Evolutionary conservation across 31 red algal species (phyloP).

Genomic region (Asparagopsis taxiformis): DNA sequence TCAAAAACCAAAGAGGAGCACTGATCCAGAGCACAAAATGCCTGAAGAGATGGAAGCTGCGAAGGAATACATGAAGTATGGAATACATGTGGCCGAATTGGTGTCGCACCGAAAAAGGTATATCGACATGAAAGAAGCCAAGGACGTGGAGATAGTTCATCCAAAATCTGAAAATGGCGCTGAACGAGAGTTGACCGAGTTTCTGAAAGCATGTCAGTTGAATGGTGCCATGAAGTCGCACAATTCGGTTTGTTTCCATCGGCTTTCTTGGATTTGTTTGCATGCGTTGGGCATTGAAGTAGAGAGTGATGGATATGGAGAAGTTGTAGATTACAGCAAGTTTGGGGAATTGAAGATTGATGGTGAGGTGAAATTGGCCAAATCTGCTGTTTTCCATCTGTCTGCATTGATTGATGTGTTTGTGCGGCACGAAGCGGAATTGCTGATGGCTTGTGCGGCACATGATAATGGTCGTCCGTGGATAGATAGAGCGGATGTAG

Average conservation of each 20-base stretch:
- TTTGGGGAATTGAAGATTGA: constrained; percentile 1
- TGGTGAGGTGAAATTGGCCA: not conserved
- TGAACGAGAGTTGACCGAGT: not conserved
- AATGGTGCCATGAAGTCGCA: not conserved
- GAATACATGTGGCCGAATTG: no score
- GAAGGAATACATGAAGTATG: no score
- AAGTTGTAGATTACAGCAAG: constrained; percentile 22
- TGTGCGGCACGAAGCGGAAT: constrained; percentile 34
- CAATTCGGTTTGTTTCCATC: constrained; percentile 36
- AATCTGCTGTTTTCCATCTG: not conserved
- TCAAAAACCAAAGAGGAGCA: no score
- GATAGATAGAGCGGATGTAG: constrained; percentile 39
- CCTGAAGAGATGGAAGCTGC: no score
- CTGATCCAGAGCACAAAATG: no score
- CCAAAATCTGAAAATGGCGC: not conserved
- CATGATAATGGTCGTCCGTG: constrained; percentile 47
- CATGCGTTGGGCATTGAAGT: constrained; percentile 17
- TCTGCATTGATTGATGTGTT: constrained; percentile 14
- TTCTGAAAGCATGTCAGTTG: not conserved
- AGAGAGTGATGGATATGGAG: not conserved
- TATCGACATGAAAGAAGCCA: no score
- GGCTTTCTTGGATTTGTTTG: constrained; percentile 34
- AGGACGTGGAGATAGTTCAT: not conserved
- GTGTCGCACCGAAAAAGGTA: no score
- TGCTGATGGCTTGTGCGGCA: constrained; percentile 36